Conservation (phyloP, 257 asterid genomes). For the Solanum virginianum region DNA sequence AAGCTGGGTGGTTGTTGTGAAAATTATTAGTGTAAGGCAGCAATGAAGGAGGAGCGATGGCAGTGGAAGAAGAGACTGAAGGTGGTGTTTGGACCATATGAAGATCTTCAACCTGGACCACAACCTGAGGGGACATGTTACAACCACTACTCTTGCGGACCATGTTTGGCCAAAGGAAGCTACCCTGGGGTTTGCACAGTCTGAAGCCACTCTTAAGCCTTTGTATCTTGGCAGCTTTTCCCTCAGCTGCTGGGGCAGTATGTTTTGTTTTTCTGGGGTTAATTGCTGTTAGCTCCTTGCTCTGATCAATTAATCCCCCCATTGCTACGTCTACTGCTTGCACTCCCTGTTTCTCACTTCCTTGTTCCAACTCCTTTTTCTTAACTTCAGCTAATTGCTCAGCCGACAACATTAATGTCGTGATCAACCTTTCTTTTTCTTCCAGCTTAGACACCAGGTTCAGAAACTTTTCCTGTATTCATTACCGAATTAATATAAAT, state of each 20-base stretch:
- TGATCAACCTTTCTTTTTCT: constrained; percentile 15
- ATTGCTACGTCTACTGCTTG: constrained; percentile 15
- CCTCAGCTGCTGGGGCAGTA: constrained; percentile 22
- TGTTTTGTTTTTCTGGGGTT: background rate
- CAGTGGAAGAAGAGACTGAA: constrained; percentile 69
- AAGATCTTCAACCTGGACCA: constrained; percentile 59
- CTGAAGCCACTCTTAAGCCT: constrained; percentile 98
- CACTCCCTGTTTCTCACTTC: constrained; percentile 14
- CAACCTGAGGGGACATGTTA: constrained; percentile 20
- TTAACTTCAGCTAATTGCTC: constrained; percentile 14
- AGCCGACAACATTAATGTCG: constrained; percentile 36
- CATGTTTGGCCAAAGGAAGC: constrained; percentile 96
- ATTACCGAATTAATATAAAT: background rate
- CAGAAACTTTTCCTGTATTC: constrained; percentile 44
- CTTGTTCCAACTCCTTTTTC: constrained; percentile 11
- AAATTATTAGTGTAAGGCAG: constrained; percentile 15
- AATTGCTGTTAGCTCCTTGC: background rate
- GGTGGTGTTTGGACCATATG: constrained; percentile 72
- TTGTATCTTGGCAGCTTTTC: constrained; percentile 77
- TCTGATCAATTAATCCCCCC: constrained; percentile 12
- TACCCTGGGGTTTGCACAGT: constrained; percentile 92
- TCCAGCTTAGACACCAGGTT: constrained; percentile 19
- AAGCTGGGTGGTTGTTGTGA: constrained; percentile 6
- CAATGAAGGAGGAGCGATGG: constrained; percentile 32
- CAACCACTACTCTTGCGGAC: constrained; percentile 16